phyloP scores from a whole-genome alignment of 345 rosid genomes.

The Citrus medica region DNA sequence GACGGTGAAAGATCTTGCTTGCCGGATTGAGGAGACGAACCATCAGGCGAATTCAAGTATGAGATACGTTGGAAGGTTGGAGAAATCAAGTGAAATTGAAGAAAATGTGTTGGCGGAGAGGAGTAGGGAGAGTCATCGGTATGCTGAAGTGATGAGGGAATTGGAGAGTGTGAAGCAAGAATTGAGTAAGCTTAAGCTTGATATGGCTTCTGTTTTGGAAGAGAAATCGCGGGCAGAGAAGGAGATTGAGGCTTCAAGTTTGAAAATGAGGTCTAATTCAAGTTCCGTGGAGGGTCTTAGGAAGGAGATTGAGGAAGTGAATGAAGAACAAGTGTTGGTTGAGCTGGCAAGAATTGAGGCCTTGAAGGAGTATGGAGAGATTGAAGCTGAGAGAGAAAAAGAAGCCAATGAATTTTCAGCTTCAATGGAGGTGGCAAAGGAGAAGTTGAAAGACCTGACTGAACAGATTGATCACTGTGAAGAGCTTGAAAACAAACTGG shows the following conservation, averaged over 20 bases:
- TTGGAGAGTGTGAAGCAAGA: constrained; percentile 61
- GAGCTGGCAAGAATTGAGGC: constrained; percentile 87
- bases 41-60: constrained; percentile 22
- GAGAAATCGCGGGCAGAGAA: constrained; percentile 58
- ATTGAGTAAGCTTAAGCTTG: constrained; percentile 72
- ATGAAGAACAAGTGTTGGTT: constrained; percentile 75
- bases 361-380: constrained; percentile 53
- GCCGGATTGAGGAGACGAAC: constrained; percentile 43
- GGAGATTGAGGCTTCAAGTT: constrained; percentile 32
- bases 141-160: constrained; percentile 46
- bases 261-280: constrained; percentile 25
- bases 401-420: constrained; percentile 35
- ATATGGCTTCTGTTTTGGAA: constrained; percentile 49
- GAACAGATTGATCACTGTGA: constrained; percentile 50
- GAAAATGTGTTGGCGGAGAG: constrained; percentile 11
- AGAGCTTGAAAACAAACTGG: constrained; percentile 51
- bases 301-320: constrained; percentile 63
- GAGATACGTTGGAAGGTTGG: constrained; percentile 26
- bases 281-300: constrained; percentile 40
- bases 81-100: constrained; percentile 18
- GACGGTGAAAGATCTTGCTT: constrained; percentile 44
- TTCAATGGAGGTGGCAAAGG: constrained; percentile 29
- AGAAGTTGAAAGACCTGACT: constrained; percentile 26
- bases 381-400: constrained; percentile 45
- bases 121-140: constrained; percentile 17